phyloP scores from a whole-genome alignment of 257 asterid genomes.

The Nicotiana undulata region DNA sequence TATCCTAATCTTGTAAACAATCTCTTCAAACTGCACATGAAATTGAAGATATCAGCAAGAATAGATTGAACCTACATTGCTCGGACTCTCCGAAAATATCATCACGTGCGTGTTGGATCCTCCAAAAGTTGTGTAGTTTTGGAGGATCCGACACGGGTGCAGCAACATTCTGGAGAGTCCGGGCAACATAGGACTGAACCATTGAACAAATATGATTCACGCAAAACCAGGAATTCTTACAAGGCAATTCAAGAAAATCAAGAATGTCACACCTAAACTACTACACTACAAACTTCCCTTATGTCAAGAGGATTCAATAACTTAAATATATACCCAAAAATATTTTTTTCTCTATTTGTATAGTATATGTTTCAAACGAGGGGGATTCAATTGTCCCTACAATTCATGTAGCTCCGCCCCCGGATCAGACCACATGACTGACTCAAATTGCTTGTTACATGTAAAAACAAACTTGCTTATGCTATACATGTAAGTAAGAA shows the following conservation, averaged over 20 bases:
- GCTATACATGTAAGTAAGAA: neutral
- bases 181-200: neutral
- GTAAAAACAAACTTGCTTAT: neutral
- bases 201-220: neutral
- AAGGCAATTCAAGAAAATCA: neutral
- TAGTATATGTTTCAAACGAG: neutral
- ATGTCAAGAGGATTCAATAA: no score
- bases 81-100: neutral
- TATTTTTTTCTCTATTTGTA: neutral
- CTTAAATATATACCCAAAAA: no score
- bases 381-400: neutral
- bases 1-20: slow-evolving; percentile 56
- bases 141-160: neutral
- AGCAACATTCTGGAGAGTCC: neutral
- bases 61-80: neutral
- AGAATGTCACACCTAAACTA: no score
- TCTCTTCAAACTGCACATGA: slow-evolving; percentile 72
- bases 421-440: neutral
- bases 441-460: neutral
- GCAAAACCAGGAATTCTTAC: neutral
- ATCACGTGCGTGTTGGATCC: neutral
- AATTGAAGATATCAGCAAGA: slow-evolving; percentile 1
- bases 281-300: no score
- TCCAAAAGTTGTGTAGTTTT: neutral
- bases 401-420: neutral